Base-by-base conservation (phyloP, 176 grass and related monocot genomes). In the Cymbopogon citratus region DNA sequence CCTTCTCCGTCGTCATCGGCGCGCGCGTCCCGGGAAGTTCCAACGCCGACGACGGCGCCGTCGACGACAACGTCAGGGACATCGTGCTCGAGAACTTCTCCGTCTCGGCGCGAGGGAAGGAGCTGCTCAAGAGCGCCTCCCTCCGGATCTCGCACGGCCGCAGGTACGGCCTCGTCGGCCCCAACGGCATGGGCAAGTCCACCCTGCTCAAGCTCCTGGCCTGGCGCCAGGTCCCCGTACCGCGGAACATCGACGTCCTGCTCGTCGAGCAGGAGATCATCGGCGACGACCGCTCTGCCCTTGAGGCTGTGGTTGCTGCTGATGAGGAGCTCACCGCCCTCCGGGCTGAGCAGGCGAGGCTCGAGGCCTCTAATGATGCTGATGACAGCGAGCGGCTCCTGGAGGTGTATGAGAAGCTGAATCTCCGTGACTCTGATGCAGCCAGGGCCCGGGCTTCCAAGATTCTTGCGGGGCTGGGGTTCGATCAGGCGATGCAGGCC, bases 241-340 rank as follows among this genome's bases (percentile, higher is more conserved):
- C 95, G 6, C 68, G 91, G 44, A 95, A 93, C 72, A 94, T 98
- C 18, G 92, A 98, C 69, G 95, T 95, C 9, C 85, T 98, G 23
- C 88, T 98, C 5, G 95, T 98, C 31, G 95, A 98, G 80, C 95
- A 98, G 83, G 92, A 98, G 63, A 93, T 98, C 36, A 78, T 95
- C 23, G 95, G 90, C 1, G 95, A 98, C 18, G 85, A 90, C 39
- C 84, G 88, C 0, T 84, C 95, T 2, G 90, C 95, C 3, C 87
- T 92, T 0, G 92, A 93, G 52, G 95, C 92, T 0, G 92, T 98
- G 6, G 92, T 98, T 7, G 94, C 95, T 5, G 95, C 92, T 66
- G 84, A 98, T 28, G 92, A 95, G 68, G 90, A 93, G 87, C 92
- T 98, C 26, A 85, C 94, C 4, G 88, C 83, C n/a, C 95, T 98